Evolutionary conservation across 129 eudicot species (phyloP), one percentile per base, ranked within the genome.

Genomic region (Logfia minima): DNA sequence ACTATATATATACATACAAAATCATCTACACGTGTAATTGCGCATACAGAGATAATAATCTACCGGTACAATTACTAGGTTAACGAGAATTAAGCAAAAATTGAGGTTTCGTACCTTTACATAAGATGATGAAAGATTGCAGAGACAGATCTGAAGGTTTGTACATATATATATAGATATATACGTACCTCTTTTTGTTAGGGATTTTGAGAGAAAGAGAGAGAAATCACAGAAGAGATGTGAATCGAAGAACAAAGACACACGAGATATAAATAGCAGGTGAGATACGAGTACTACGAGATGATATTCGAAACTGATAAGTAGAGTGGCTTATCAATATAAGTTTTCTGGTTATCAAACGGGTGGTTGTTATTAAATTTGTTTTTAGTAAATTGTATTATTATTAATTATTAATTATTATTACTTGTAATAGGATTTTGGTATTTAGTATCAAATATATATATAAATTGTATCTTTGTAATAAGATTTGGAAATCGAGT

Each of bases 111-210:
- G n/a, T 61, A 61, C 67, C 67, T 61, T 61, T 1, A 24, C 24
- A 22, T 24, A 8, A 56, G 83, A 71, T 43, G 83, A 79, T 71
- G 83, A 63, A 45, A 79, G 70, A 60, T 60, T 61, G 43, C 55
- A 29, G 72, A 48, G 34, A 61, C 67, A 61, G 67, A 61, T 61
- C 67, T 61, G 67, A 61, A 23, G 34, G 34, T 61, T 23, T 22
- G 34, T 61, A 10, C 31, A 61, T 8, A 61, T 22, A 48, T 22
- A 48, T 14, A 48, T 48, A 48, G 55, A 48, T 48, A 48, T 14
- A 48, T 48, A 48, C 4, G 55, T 48, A 34, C 55, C 55, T 48
- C 17, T 48, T 48, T 48, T 48, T 48, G 55, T 61, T 61, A 29
- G 35, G 67, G 67, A 23, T 22, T 61, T 61, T 24, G 28, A 61